Evolutionary conservation across 2,329 filamentous ascomycete genomes (phyloP).

Genomic region (Botrytis squamosa): DNA sequence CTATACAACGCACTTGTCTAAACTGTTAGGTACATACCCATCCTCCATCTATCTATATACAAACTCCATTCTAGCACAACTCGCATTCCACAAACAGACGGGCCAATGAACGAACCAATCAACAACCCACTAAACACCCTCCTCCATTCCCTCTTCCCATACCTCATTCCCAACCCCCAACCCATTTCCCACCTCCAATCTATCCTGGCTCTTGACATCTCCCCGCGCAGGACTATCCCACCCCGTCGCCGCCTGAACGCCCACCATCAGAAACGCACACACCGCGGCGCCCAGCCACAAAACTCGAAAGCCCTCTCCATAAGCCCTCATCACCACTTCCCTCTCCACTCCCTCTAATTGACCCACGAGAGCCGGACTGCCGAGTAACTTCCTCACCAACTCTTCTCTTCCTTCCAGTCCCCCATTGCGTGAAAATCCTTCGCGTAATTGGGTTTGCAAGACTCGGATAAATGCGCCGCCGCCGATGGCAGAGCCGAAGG

Average conservation of each 20-base stretch:
- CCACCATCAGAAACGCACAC: conserved; percentile 48
- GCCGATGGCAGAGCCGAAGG: conserved; percentile 76
- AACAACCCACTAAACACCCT: background rate
- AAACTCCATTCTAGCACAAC: background rate
- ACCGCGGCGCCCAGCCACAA: conserved; percentile 53
- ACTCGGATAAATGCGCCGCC: conserved; percentile 53
- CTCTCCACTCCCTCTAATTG: conserved; percentile 49
- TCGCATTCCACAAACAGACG: background rate
- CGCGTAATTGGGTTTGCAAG: conserved; percentile 36
- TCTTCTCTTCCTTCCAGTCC: conserved; percentile 37
- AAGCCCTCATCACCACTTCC: conserved; percentile 52
- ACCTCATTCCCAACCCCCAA: conserved; percentile 4
- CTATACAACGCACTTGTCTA: background rate
- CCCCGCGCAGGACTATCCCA: conserved; percentile 43
- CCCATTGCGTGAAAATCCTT: conserved; percentile 40
- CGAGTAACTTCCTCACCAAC: conserved; percentile 55
- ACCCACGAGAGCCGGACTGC: conserved; percentile 56
- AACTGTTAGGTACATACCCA: background rate
- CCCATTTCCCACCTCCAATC: conserved; percentile 15
- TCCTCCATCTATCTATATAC: background rate
- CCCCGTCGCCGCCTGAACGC: conserved; percentile 58
- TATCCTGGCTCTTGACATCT: background rate
- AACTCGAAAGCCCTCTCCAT: conserved; percentile 52
- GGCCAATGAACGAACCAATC: background rate
- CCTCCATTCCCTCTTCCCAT: conserved; percentile 22